phyloP scores from a whole-genome alignment of 192 early-diverging fungal genomes.

The Coemansia sp. region DNA sequence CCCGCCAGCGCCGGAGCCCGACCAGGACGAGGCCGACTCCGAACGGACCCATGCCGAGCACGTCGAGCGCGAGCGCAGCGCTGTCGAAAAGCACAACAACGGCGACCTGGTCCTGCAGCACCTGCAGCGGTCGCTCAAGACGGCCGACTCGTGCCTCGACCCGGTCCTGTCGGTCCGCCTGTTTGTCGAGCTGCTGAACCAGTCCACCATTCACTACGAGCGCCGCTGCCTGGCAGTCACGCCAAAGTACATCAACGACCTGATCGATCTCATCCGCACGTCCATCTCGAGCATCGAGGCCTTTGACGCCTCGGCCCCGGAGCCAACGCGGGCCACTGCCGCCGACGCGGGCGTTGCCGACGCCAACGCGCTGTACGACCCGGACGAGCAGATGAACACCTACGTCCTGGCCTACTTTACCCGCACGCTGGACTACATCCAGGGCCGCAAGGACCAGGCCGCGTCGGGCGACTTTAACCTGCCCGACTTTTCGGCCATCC shows the following conservation, averaged over 20 bases:
- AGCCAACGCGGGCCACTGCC: slow-evolving; percentile 49
- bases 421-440: slow-evolving; percentile 61
- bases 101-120: slow-evolving; percentile 85
- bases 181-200: slow-evolving; percentile 96
- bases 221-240: slow-evolving; percentile 86
- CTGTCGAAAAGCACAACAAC: slow-evolving; percentile 70
- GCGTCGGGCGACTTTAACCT: slow-evolving; percentile 31
- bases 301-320: slow-evolving; percentile 53
- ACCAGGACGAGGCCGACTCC: slow-evolving; percentile 36
- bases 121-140: slow-evolving; percentile 89
- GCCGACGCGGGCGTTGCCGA: slow-evolving; percentile 39
- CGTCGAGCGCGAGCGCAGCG: slow-evolving; percentile 47
- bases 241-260: slow-evolving; percentile 85
- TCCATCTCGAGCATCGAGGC: slow-evolving; percentile 62
- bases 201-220: slow-evolving; percentile 94
- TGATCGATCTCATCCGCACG: slow-evolving; percentile 92
- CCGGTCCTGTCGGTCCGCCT: slow-evolving; percentile 80
- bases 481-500: slow-evolving; percentile 46
- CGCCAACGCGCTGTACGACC: slow-evolving; percentile 58
- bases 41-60: slow-evolving; percentile 35
- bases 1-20: slow-evolving; percentile 37
- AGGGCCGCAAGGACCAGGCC: slow-evolving; percentile 45
- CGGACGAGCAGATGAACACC: slow-evolving; percentile 55
- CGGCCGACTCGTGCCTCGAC: slow-evolving; percentile 93
- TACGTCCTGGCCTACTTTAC: slow-evolving; percentile 68